Evolutionary conservation across 2,329 filamentous ascomycete species (phyloP).

Genomic region (Nothophoma quercina): DNA sequence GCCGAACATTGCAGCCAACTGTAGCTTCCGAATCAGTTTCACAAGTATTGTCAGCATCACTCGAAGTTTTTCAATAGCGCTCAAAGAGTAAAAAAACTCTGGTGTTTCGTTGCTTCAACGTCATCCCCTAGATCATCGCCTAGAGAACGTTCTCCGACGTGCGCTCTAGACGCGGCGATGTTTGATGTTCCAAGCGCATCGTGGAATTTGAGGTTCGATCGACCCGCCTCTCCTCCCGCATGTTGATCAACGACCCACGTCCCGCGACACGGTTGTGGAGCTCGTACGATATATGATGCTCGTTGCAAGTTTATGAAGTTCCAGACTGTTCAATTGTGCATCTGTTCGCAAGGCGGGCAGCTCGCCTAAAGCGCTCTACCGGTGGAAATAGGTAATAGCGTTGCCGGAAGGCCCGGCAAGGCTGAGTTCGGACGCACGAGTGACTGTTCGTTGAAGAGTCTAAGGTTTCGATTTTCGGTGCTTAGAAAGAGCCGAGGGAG

Average conservation of each 20-base stretch:
- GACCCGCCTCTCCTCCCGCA: constrained; percentile 12
- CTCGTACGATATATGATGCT: constrained; percentile 10
- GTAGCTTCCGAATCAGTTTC: no score
- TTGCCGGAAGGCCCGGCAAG: constrained; percentile 11
- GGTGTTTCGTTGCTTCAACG: neutral
- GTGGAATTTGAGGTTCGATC: constrained; percentile 7
- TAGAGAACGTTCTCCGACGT: neutral
- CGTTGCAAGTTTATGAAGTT: constrained; percentile 15
- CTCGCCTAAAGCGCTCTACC: constrained; percentile 8
- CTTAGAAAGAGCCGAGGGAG: neutral
- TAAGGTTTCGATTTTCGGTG: neutral
- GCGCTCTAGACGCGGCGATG: neutral
- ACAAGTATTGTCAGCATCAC: no score
- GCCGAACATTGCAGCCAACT: no score
- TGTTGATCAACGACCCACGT: constrained; percentile 17
- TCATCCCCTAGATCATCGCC: neutral
- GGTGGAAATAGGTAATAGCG: constrained; percentile 1
- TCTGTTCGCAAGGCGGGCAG: constrained; percentile 2
- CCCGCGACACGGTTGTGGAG: constrained; percentile 2
- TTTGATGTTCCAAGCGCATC: constrained; percentile 1
- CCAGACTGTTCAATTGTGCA: constrained; percentile 3
- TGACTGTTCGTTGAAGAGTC: neutral
- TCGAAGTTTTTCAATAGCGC: no score
- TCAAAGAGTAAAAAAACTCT: no score
- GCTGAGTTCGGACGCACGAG: constrained; percentile 2